Conservation (phyloP, 2,329 filamentous ascomycete species). For the Boeremia exigua region DNA sequence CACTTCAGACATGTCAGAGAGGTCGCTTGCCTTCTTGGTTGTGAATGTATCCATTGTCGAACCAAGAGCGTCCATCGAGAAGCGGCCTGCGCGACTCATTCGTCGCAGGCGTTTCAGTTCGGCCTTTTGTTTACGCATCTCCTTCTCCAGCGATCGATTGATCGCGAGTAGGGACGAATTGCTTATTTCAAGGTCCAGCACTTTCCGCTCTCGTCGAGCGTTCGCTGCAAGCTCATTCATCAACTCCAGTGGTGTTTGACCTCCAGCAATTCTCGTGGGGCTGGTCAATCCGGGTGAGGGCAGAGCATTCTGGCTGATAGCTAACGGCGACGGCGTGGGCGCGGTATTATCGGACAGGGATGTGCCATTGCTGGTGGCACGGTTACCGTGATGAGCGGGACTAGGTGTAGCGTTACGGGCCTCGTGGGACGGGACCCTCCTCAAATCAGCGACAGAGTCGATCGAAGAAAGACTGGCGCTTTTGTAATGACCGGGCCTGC, state of each 20-base stretch:
- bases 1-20: conserved; percentile 48
- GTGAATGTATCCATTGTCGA: conserved; percentile 53
- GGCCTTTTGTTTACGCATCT: conserved; percentile 87
- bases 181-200: conserved; percentile 93
- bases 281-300: conserved; percentile 54
- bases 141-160: conserved; percentile 88
- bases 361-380: conserved; percentile 31
- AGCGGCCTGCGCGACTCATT: conserved; percentile 79
- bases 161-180: conserved; percentile 95
- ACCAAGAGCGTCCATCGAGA: conserved; percentile 65
- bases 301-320: conserved; percentile 31
- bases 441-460: conserved; percentile 48
- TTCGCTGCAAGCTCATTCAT: conserved; percentile 82
- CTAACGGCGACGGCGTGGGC: conserved; percentile 33
- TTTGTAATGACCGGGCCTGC: conserved; percentile 44
- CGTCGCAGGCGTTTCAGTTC: conserved; percentile 86
- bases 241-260: conserved; percentile 59
- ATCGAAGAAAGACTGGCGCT: conserved; percentile 55
- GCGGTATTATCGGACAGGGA: conserved; percentile 35
- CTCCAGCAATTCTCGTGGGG: conserved; percentile 60
- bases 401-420: conserved; percentile 30
- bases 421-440: conserved; percentile 37
- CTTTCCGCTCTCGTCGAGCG: conserved; percentile 89
- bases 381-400: conserved; percentile 45
- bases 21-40: conserved; percentile 39